These are phyloP conservation scores for Amanita thiersii DNA, from an alignment of 768 basidiomycete species.

Conservation along the genomic window DNA sequence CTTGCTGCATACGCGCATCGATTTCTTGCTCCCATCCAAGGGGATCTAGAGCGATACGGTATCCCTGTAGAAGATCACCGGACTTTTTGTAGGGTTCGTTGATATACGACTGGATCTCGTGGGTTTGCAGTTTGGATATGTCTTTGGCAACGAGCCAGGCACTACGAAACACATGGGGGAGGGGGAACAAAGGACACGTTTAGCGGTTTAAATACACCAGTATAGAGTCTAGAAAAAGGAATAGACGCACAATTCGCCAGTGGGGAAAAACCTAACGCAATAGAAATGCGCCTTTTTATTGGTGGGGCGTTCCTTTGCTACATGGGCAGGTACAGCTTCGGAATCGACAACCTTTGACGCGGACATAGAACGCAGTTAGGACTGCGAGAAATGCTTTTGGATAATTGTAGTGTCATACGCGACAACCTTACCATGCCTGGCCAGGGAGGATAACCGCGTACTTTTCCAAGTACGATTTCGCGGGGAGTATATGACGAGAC, in stretches of 20 bases:
- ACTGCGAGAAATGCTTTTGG: slow-evolving; percentile 9
- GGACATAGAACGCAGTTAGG: slow-evolving; percentile 8
- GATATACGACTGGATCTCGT: slow-evolving; percentile 83
- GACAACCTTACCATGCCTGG: slow-evolving; percentile 76
- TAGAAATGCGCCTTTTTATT: slow-evolving; percentile 67
- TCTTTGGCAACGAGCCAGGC: slow-evolving; percentile 82
- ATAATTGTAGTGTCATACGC: slow-evolving; percentile 10
- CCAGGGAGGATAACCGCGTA: slow-evolving; percentile 95
- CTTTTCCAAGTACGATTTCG: slow-evolving; percentile 86
- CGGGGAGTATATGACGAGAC: slow-evolving; percentile 52
- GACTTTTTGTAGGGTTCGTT: slow-evolving; percentile 69
- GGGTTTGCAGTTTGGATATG: slow-evolving; percentile 64
- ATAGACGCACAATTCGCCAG: slow-evolving; percentile 80
- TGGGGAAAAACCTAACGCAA: slow-evolving; percentile 81
- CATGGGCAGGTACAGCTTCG: slow-evolving; percentile 47
- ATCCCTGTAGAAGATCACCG: slow-evolving; percentile 69
- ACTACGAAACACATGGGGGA: slow-evolving; percentile 30
- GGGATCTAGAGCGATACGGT: slow-evolving; percentile 63
- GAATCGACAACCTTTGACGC: slow-evolving; percentile 73
- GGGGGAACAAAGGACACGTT: too few relatives aligned
- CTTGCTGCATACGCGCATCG: slow-evolving; percentile 23
- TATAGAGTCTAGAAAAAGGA: slow-evolving; percentile 7
- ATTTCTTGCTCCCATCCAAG: slow-evolving; percentile 41
- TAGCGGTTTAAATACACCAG: slow-evolving; percentile 2
- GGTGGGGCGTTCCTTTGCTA: slow-evolving; percentile 63